These are phyloP conservation scores for Rhizopus microsporus DNA, from an alignment of 371 early-diverging fungal genomes.

Conservation along the genomic window DNA sequence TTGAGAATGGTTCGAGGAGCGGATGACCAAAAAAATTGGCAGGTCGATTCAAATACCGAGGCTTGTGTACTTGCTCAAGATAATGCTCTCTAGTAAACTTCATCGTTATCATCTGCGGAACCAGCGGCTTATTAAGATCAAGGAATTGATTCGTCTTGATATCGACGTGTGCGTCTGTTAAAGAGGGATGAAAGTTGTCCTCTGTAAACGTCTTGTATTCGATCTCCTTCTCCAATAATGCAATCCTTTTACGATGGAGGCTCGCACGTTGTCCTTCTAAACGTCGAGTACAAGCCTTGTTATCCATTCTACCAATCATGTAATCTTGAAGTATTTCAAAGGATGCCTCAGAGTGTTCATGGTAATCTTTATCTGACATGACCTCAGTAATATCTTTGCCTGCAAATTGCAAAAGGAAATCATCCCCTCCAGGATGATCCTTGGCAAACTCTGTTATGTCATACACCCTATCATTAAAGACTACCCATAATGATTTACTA, in stretches of 20 bases:
- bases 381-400: constrained; percentile 72
- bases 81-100: constrained; percentile 81
- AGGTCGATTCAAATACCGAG: constrained; percentile 77
- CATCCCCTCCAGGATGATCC: constrained; percentile 85
- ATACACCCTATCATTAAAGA: constrained; percentile 76
- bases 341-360: constrained; percentile 83
- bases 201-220: constrained; percentile 35
- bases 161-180: constrained; percentile 50
- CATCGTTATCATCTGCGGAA: constrained; percentile 76
- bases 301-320: constrained; percentile 70
- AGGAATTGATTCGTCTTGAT: constrained; percentile 71
- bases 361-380: constrained; percentile 75
- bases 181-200: constrained; percentile 53
- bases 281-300: constrained; percentile 6
- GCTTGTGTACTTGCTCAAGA: constrained; percentile 88
- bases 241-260: constrained; percentile 24
- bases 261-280: constrained; percentile 19
- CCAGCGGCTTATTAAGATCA: constrained; percentile 80
- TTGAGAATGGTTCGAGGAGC: constrained; percentile 77
- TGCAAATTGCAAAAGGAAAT: constrained; percentile 74
- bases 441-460: constrained; percentile 82
- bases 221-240: constrained; percentile 22
- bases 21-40: constrained; percentile 80
- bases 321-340: constrained; percentile 84
- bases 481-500: constrained; percentile 71